Evolutionary conservation across 2,329 filamentous ascomycete genomes (phyloP).

Genomic region (Salinomyces thailandicus): DNA sequence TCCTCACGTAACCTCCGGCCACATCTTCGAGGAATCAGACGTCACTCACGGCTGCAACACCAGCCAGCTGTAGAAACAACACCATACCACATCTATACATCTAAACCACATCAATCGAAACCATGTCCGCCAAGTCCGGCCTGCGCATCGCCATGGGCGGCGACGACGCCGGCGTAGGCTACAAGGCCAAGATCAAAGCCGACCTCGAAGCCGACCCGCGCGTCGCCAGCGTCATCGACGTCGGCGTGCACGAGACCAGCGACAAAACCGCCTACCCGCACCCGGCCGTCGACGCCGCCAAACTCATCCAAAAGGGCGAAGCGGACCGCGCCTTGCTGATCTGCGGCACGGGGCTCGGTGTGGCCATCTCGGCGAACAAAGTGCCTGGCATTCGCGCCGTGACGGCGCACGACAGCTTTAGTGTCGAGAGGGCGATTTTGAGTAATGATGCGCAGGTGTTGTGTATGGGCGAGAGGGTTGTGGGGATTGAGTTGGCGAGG

Average conservation of each 20-base stretch:
- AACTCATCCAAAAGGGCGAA: conserved; percentile 50
- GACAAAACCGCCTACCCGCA: conserved; percentile 79
- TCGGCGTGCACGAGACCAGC: conserved; percentile 53
- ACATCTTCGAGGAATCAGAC: conserved; percentile 8
- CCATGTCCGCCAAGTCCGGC: conserved; percentile 14
- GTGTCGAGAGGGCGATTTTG: conserved; percentile 66
- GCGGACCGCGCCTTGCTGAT: conserved; percentile 71
- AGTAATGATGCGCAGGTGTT: conserved; percentile 82
- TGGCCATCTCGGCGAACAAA: conserved; percentile 84
- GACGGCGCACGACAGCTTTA: conserved; percentile 78
- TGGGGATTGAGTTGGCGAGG: conserved; percentile 70
- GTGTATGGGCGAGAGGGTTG: conserved; percentile 75
- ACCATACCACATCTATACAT: conserved; percentile 1
- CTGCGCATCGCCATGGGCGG: conserved; percentile 51
- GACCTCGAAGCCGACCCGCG: conserved; percentile 58
- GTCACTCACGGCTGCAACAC: conserved; percentile 21
- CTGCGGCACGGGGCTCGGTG: conserved; percentile 77
- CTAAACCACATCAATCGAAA: conserved; percentile 4
- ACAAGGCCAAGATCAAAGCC: conserved; percentile 68
- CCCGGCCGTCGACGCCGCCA: conserved; percentile 62
- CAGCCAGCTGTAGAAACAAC: conserved; percentile 23
- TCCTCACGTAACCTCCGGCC: conserved; percentile 10
- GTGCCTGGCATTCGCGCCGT: conserved; percentile 76
- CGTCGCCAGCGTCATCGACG: conserved; percentile 60
- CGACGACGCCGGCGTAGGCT: conserved; percentile 63